Percentiles rank a stretch among this genome's conserved stretches.
phyloP scores from a whole-genome alignment of 2,329 filamentous ascomycete species.

The Daldinia eschscholtzii region DNA sequence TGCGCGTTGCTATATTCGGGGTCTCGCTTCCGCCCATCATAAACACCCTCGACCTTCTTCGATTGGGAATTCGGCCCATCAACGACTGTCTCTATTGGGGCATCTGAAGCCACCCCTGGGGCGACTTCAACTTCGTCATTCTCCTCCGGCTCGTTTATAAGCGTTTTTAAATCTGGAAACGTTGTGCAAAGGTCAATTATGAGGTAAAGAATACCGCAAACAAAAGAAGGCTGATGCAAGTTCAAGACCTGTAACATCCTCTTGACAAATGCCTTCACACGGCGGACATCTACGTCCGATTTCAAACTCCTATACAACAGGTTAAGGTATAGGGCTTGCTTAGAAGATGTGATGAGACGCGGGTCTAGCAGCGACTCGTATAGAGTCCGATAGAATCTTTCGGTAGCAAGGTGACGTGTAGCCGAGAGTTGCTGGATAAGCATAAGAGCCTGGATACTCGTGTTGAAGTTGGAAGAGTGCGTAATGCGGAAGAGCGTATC shows the following conservation, averaged over 20 bases:
- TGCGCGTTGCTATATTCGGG: constrained; percentile 96
- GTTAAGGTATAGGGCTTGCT: constrained; percentile 95
- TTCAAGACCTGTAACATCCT: constrained; percentile 88
- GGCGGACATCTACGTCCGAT: constrained; percentile 87
- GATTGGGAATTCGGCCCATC: constrained; percentile 44
- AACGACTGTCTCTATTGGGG: constrained; percentile 42
- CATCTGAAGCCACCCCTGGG: constrained; percentile 64
- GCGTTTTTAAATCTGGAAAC: constrained; percentile 82
- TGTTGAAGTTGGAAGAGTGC: constrained; percentile 99
- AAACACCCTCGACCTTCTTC: constrained; percentile 59
- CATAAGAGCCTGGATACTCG: constrained; percentile 93
- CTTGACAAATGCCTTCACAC: constrained; percentile 96
- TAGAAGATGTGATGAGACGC: constrained; percentile 88
- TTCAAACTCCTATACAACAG: constrained; percentile 90
- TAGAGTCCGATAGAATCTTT: constrained; percentile 93
- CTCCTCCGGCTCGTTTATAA: constrained; percentile 85
- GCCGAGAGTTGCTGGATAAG: constrained; percentile 92
- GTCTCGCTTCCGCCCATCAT: constrained; percentile 91
- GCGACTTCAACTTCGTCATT: constrained; percentile 77
- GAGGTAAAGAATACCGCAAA: constrained; percentile 92
- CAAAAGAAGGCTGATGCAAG: constrained; percentile 91
- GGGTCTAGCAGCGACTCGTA: constrained; percentile 96
- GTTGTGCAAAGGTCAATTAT: constrained; percentile 82
- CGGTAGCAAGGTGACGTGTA: constrained; percentile 82
- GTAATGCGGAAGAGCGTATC: constrained; percentile 96